Evolutionary conservation across 768 basidiomycete species (phyloP).

Genomic region (Mycena leptocephala): DNA sequence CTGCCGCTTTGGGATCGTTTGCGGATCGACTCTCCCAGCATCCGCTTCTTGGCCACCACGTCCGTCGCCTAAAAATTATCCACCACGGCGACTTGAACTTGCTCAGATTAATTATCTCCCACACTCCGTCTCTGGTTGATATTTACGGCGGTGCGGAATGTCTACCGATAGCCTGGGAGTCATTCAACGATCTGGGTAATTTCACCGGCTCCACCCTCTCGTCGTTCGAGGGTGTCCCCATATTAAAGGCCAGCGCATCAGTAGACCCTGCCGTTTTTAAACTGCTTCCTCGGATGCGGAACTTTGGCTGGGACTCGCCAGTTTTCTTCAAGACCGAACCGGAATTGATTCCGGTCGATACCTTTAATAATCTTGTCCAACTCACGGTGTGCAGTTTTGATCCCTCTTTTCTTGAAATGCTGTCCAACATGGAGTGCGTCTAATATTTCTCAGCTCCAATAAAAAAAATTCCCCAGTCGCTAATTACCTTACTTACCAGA

Average conservation of each 20-base stretch:
- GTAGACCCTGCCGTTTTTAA: neutral
- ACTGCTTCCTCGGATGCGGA: neutral
- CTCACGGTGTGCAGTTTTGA: neutral
- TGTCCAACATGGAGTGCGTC: slow-evolving; percentile 18
- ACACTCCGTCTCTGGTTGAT: neutral
- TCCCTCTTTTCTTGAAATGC: neutral
- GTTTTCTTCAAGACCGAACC: neutral
- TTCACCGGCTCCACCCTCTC: neutral
- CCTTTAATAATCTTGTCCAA: neutral
- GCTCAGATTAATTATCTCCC: neutral
- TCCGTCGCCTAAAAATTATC: neutral
- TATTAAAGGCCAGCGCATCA: neutral
- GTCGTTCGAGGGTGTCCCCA: neutral
- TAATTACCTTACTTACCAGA: neutral
- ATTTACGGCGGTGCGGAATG: neutral
- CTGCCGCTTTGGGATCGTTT: neutral
- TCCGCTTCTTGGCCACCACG: neutral
- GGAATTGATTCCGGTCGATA: neutral
- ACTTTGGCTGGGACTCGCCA: neutral
- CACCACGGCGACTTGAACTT: neutral
- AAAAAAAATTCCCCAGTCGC: neutral
- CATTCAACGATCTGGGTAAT: neutral
- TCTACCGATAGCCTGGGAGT: neutral
- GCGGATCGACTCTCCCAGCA: neutral
- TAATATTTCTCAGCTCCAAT: no score